Evolutionary conservation across 257 asterid species (phyloP), one percentile per base, ranked within the genome.

Genomic region (Voacanga thouarsii): DNA sequence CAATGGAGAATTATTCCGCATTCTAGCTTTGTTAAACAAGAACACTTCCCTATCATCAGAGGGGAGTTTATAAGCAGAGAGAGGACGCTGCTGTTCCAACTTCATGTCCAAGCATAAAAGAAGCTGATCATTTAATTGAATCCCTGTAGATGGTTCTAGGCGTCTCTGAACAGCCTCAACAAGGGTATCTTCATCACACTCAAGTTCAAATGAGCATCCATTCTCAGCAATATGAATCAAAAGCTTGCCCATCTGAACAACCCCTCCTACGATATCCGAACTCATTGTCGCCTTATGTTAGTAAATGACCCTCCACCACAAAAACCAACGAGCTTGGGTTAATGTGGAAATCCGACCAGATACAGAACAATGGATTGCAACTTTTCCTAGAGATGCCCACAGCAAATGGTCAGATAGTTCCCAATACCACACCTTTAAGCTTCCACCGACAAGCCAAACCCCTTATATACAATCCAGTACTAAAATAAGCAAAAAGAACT

Each of bases 71-170:
- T 92, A 94, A 30, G 86, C 65, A 18, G 97, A 92, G 67, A 94
- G 96, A 64, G 93, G 84, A 23, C 87, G 90, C 28, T 87, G 92
- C 8, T 91, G 76, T 80, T 94, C 97, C 80, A 94, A 77, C 79
- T 91, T 92, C 96, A 90, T 89, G 89, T 90, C 97, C 82, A 91
- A 85, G 82, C 97, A 94, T 84, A 94, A 78, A 80, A 94, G 92
- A 71, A 94, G 96, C 86, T 94, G 98, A 81, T 92, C 97, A 81
- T 84, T 84, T 33, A 81, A 76, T 3, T 90, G 90, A 53, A 92
- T 90, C 71, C 95, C 88, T 3, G 90, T 82, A 61, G 76, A 87
- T 1, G 97, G 85, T 75, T 91, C 97, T 2, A 94, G 76, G 64
- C 18, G 84, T 77, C 86, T 89, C 86, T 91, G 96, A 53, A 92